Evolutionary conservation across 2,329 filamentous ascomycete genomes (phyloP).

Genomic region (Colletotrichum spinosum): DNA sequence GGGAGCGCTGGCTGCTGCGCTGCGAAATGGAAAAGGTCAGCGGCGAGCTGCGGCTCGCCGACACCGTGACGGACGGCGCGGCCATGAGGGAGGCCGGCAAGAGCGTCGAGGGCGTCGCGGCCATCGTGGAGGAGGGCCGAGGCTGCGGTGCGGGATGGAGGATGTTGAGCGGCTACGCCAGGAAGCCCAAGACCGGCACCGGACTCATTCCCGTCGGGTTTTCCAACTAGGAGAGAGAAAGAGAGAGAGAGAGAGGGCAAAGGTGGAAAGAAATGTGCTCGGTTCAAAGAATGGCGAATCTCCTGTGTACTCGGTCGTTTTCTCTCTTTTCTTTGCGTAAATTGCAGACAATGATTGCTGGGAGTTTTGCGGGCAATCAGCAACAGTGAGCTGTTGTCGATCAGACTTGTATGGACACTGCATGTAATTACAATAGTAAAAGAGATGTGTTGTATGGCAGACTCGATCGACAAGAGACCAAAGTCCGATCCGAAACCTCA

Average conservation of each 20-base stretch:
- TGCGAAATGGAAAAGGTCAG: slow-evolving; percentile 84
- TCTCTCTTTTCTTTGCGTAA: not conserved
- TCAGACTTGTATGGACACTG: no score
- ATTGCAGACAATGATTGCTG: no score
- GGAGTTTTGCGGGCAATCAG: no score
- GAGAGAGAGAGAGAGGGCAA: no score
- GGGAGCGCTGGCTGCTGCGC: slow-evolving; percentile 96
- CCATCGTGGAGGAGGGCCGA: slow-evolving; percentile 73
- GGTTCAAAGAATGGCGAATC: no score
- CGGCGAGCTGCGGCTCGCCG: slow-evolving; percentile 70
- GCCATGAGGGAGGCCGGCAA: slow-evolving; percentile 68
- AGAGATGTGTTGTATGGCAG: no score
- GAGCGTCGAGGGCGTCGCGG: slow-evolving; percentile 69
- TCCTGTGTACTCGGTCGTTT: not conserved
- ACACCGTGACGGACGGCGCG: slow-evolving; percentile 62
- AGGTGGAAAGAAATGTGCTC: no score
- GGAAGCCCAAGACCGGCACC: slow-evolving; percentile 63
- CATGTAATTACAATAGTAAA: no score
- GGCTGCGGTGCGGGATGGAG: slow-evolving; percentile 69
- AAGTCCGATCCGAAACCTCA: no score
- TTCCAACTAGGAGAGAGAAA: slow-evolving; percentile 6
- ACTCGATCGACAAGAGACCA: no score
- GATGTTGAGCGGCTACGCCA: slow-evolving; percentile 71
- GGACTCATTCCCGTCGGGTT: slow-evolving; percentile 49
- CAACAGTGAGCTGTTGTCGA: no score